A percentile compares a stretch with the other conserved stretches of the same genome.
Conservation (phyloP, 2,329 filamentous ascomycete genomes). For the Aspergillus sojae region DNA sequence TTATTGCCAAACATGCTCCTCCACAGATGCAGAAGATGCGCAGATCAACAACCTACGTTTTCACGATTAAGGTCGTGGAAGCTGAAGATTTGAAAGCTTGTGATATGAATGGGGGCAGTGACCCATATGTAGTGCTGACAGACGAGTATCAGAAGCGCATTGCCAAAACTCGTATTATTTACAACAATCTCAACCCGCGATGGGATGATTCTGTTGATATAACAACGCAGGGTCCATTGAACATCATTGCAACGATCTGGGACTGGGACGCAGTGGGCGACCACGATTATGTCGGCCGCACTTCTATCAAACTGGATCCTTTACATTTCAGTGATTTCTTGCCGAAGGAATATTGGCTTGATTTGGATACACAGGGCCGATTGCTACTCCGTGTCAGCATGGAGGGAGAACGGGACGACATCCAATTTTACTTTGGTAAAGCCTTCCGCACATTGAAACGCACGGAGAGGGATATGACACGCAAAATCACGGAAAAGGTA, state of each 20-base stretch:
- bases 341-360: constrained; percentile 95
- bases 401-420: constrained; percentile 98
- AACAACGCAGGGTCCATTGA: constrained; percentile 85
- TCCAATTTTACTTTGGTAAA: constrained; percentile 98
- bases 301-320: constrained; percentile 98
- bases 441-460: constrained; percentile 93
- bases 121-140: constrained; percentile 94
- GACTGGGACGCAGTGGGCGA: constrained; percentile 97
- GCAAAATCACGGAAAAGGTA: constrained; percentile 97
- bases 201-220: constrained; percentile 99
- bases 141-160: constrained; percentile 98
- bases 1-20: constrained; percentile 74
- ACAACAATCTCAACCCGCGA: constrained; percentile 85
- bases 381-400: constrained; percentile 91
- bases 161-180: constrained; percentile 90
- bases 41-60: constrained; percentile 85
- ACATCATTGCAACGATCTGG: constrained; percentile 96
- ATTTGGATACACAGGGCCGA: constrained; percentile 91
- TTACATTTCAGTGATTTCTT: constrained; percentile 94
- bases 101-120: constrained; percentile 89
- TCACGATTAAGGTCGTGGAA: constrained; percentile 98
- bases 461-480: constrained; percentile 96
- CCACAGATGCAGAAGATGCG: constrained; percentile 68
- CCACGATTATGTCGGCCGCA: constrained; percentile 94
- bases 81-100: constrained; percentile 98